Evolutionary conservation across 257 asterid genomes (phyloP), one percentile per base, ranked within the genome.

Genomic region (Penstemon newberryi): DNA sequence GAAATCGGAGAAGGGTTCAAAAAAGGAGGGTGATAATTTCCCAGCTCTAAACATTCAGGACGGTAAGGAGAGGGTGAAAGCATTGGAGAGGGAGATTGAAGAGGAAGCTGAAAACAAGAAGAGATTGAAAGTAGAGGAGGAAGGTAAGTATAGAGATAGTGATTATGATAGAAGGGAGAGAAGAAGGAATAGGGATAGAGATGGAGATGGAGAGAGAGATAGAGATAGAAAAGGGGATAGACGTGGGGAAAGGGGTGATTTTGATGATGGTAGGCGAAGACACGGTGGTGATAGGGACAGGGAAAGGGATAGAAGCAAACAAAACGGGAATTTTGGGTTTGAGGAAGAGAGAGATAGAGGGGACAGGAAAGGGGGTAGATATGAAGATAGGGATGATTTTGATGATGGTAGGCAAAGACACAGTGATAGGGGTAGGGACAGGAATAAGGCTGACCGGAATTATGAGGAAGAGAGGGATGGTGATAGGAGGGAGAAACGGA

Each of bases 21-120:
- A 69, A 4, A 73, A 55, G 67, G 89, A 77, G 61, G 87, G 73
- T 37, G 84, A 79, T 0, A 73, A 75, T 18, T 86, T 77, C 72
- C 66, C 82, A 0, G 95, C 96, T 43, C 71, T 90, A 81, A 85
- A 76, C 71, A 89, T 92, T 65, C 78, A 73, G 67, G 97, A 92
- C 80, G 75, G 87, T 6, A 89, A 37, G 67, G 95, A 83, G 71
- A 80, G 87, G 77, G 88, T 90, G 70, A 92, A 78, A 83, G 90
- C 90, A 68, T 74, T 92, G 81, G 97, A 88, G 85, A 86, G 72
- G 80, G 97, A 92, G 84, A 83, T 92, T 62, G 93, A 87, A 63
- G 70, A 79, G 73, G 98, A 92, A 67, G 81, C 79, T 0, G 85
- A 55, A 60, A 72, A 53, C 65, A 73, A 70, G 69, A 75, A 64